Percentiles rank a stretch among this genome's conserved stretches.
These are phyloP conservation scores for Nicotiana obtusifolia DNA, from an alignment of 257 asterid genomes.

Conservation along the genomic window DNA sequence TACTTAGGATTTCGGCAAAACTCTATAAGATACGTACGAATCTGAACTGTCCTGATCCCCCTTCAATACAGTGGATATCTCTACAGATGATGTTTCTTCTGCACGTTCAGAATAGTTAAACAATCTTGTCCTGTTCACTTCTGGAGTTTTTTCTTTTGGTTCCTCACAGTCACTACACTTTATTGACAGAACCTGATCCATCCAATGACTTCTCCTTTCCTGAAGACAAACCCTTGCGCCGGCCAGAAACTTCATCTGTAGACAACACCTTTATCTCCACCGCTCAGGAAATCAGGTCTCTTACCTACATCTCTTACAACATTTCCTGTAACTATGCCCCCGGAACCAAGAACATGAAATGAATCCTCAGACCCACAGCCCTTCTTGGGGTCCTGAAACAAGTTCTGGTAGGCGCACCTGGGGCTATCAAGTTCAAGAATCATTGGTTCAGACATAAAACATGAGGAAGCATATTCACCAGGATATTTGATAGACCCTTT, in stretches of 20 bases:
- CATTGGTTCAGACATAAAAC: neutral
- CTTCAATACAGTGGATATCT: constrained; percentile 7
- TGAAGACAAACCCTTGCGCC: neutral
- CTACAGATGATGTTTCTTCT: neutral
- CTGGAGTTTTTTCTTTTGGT: constrained; percentile 4
- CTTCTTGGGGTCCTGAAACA: neutral
- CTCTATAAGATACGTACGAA: no score
- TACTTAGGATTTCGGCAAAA: no score
- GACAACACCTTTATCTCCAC: neutral
- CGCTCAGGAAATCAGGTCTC: neutral
- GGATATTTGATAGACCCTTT: neutral
- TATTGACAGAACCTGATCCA: neutral
- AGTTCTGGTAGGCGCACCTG: neutral
- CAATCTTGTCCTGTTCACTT: neutral
- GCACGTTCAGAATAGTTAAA: neutral
- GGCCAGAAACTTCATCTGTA: constrained; percentile 7
- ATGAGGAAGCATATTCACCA: constrained; percentile 1
- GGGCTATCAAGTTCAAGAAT: constrained; percentile 1
- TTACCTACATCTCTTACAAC: constrained; percentile 2
- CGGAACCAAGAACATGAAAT: constrained; percentile 2
- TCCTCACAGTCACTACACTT: neutral
- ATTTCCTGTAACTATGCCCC: neutral
- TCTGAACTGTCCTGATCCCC: neutral
- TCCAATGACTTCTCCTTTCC: constrained; percentile 1
- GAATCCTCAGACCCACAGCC: neutral